These are phyloP conservation scores for Schoenoplectus tabernaemontani DNA, from an alignment of 202 grass and related monocot species.

Conservation along the genomic window DNA sequence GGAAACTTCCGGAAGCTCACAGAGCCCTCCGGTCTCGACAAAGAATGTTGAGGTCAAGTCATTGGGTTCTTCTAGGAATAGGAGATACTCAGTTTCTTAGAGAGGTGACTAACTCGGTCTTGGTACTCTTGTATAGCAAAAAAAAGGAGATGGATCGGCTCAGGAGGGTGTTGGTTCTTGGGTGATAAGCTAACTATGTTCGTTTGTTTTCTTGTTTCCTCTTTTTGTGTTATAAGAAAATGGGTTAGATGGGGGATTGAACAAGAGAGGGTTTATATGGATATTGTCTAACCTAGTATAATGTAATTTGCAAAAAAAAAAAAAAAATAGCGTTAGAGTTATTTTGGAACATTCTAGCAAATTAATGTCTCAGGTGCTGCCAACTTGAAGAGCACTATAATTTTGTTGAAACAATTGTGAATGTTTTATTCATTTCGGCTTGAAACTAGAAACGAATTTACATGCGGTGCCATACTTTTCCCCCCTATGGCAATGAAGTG, in stretches of 20 bases:
- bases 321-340: conserved; percentile 19
- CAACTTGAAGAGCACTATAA: background rate
- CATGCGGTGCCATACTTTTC: no score
- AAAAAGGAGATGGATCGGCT: background rate
- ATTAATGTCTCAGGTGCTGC: background rate
- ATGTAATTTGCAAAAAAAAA: conserved; percentile 21
- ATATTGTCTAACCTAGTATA: conserved; percentile 22
- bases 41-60: conserved; percentile 60
- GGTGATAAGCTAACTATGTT: conserved; percentile 26
- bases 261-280: conserved; percentile 2
- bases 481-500: no score
- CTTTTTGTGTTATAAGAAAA: conserved; percentile 17
- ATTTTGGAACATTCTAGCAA: conserved; percentile 18
- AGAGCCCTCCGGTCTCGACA: conserved; percentile 49
- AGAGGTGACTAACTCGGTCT: background rate
- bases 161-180: conserved; percentile 1
- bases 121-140: conserved; percentile 23
- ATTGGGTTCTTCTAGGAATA: conserved; percentile 48
- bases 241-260: conserved; percentile 17
- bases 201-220: background rate
- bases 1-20: conserved; percentile 79
- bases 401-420: conserved; percentile 4
- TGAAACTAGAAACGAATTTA: no score
- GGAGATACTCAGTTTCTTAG: conserved; percentile 83
- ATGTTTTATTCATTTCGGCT: background rate